Conservation (phyloP, 2,329 filamentous ascomycete genomes). For the Alternaria burnsii region DNA sequence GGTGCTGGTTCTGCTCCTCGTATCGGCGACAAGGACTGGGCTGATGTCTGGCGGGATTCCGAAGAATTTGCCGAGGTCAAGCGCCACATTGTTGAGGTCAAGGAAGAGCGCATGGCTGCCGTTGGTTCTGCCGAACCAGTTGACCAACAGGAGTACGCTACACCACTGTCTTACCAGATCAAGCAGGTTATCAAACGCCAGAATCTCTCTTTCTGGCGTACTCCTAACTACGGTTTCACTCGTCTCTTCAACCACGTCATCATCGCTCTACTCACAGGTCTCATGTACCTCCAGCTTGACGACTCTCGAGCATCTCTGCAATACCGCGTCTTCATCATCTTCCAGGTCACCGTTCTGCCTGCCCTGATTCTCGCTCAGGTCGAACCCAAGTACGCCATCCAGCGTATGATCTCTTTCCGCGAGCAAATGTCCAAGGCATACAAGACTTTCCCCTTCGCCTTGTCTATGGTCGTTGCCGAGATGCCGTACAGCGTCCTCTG, state of each 20-base stretch:
- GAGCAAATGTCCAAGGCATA: constrained; percentile 89
- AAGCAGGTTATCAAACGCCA: constrained; percentile 76
- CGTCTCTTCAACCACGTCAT: constrained; percentile 84
- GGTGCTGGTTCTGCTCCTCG: constrained; percentile 77
- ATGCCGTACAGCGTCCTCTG: constrained; percentile 85
- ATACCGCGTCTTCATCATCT: constrained; percentile 88
- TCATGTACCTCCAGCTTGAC: constrained; percentile 81
- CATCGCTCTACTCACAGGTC: constrained; percentile 79
- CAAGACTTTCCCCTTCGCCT: constrained; percentile 77
- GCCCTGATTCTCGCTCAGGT: constrained; percentile 85
- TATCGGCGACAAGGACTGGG: constrained; percentile 80
- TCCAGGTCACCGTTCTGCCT: constrained; percentile 86
- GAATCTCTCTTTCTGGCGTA: constrained; percentile 83
- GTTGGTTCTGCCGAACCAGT: constrained; percentile 55
- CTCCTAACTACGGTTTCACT: constrained; percentile 88
- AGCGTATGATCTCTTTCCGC: constrained; percentile 83
- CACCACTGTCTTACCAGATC: constrained; percentile 80
- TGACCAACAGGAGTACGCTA: constrained; percentile 80
- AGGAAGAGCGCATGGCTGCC: constrained; percentile 64
- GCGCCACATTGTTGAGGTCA: constrained; percentile 72
- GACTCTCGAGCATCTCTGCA: constrained; percentile 79
- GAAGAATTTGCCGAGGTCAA: constrained; percentile 74
- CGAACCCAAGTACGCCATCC: constrained; percentile 82
- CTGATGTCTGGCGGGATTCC: constrained; percentile 78
- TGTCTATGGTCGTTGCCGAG: constrained; percentile 82